Evolutionary conservation across 805 yeast species (phyloP).

Genomic region (Cyberlindnera japonica): DNA sequence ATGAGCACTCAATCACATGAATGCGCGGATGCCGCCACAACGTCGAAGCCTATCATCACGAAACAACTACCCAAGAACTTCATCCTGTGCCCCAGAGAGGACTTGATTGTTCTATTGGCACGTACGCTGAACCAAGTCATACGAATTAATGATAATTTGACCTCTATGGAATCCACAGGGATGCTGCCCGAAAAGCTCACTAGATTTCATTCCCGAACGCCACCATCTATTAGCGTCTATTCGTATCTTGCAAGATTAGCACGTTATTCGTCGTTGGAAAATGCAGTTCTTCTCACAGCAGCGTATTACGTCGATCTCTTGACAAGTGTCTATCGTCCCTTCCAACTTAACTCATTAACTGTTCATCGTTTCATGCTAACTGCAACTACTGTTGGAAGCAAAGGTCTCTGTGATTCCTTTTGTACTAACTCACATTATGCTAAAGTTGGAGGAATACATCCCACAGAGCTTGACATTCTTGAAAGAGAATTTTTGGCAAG

Average conservation of each 20-base stretch:
- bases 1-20: too few relatives aligned
- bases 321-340: constrained; percentile 70
- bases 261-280: constrained; percentile 81
- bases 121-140: constrained; percentile 80
- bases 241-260: constrained; percentile 75
- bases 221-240: constrained; percentile 80
- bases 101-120: constrained; percentile 66
- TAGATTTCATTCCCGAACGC: constrained; percentile 88
- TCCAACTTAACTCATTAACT: constrained; percentile 84
- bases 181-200: constrained; percentile 51
- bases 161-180: constrained; percentile 28
- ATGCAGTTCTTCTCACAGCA: constrained; percentile 73
- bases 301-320: constrained; percentile 89
- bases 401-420: constrained; percentile 89
- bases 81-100: constrained; percentile 64
- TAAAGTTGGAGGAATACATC: constrained; percentile 89
- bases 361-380: constrained; percentile 89
- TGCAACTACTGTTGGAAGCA: constrained; percentile 86
- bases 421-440: constrained; percentile 94
- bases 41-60: not conserved
- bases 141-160: constrained; percentile 58
- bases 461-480: constrained; percentile 75
- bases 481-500: constrained; percentile 84
- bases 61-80: constrained; percentile 37
- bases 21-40: too few relatives aligned